Evolutionary conservation across 1,284 basidiomycete genomes (phyloP), one percentile per base, ranked within the genome.

Genomic region (Cryptococcus sp.): DNA sequence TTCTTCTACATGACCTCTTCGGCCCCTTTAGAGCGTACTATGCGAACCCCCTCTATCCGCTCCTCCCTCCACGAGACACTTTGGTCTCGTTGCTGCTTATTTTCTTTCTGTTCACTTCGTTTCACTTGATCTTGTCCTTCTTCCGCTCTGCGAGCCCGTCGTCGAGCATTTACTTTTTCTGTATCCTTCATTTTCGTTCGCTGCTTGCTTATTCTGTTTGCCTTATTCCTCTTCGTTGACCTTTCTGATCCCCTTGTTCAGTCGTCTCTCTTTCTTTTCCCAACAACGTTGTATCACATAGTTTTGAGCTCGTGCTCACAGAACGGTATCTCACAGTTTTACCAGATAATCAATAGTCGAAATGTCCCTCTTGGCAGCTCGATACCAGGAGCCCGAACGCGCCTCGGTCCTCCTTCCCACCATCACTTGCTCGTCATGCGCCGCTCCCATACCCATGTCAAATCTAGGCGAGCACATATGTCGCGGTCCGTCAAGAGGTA

Each of bases 341-440:
- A 10, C 31, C 8, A 35, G 13, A 35, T 35, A 35, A 35, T 5
- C 8, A 35, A 35, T 35, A 35, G 8, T 35, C 54, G 52, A 56
- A 23, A 70, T 74, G 69, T 68, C 70, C n/a, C 57, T 68, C 5
- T 56, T 70, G 38, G 61, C 67, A 5, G 61, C 67, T 39, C 55
- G 58, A 54, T 56, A 60, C 41, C 57, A 41, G 19, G 63, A 63
- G 42, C 42, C 54, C 41, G 73, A 76, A 56, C 81, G 88, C 27
- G 84, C 88, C 46, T 90, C 89, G n/a, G 87, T 90, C 76, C 75
- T 88, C 52, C 81, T 93, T 17, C 89, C 91, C 3, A 83, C 85
- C 1, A 87, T 92, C 61, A 93, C 88, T 73, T 93, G 91, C 76
- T 90, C 89, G 3, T 87, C 80, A 42, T 93, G 91, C 75, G 79